Conservation (phyloP, 257 asterid genomes). For the Solanum lignicaule region DNA sequence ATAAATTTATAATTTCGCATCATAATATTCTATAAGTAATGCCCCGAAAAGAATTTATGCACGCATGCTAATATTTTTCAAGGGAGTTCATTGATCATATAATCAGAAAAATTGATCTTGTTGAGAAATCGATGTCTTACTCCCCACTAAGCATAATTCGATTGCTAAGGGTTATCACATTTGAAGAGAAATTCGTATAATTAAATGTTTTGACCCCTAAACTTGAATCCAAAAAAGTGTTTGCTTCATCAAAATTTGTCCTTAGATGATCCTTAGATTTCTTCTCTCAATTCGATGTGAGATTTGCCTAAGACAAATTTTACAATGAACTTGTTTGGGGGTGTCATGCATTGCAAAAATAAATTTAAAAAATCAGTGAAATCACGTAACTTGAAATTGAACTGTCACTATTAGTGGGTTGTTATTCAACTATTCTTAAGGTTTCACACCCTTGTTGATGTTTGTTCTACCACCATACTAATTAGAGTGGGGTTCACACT, state of each 20-base stretch:
- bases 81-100: too few relatives aligned
- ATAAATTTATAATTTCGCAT: background rate
- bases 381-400: background rate
- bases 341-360: background rate
- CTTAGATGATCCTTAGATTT: background rate
- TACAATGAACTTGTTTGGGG: too few relatives aligned
- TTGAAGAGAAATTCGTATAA: background rate
- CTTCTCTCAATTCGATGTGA: background rate
- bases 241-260: background rate
- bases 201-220: background rate
- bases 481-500: background rate
- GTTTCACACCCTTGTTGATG: too few relatives aligned
- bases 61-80: background rate
- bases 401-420: too few relatives aligned
- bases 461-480: background rate
- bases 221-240: background rate
- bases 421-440: too few relatives aligned
- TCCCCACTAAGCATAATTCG: too few relatives aligned
- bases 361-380: too few relatives aligned
- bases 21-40: too few relatives aligned
- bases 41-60: background rate
- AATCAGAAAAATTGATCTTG: background rate
- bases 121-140: too few relatives aligned
- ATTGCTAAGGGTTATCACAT: background rate
- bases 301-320: background rate